Percentiles rank a stretch among this genome's conserved stretches.
These are phyloP conservation scores for Emergomyces africanus DNA, from an alignment of 2,329 filamentous ascomycete genomes.

Conservation along the genomic window DNA sequence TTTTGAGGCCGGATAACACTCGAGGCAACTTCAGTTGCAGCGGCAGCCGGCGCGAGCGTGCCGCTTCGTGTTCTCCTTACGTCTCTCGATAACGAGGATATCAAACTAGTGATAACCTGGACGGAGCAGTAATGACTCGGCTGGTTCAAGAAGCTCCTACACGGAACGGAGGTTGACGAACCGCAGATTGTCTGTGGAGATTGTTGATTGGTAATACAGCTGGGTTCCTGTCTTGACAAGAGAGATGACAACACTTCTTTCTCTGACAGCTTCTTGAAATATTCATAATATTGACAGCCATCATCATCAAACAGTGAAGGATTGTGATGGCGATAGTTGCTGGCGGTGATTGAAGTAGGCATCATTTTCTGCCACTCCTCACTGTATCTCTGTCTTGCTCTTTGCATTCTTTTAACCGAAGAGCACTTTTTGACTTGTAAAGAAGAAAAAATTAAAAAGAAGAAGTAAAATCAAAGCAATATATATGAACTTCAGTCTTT, in stretches of 20 bases:
- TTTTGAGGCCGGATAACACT: background rate
- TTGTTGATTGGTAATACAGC: background rate
- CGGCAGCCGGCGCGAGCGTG: background rate
- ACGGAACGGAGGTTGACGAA: background rate
- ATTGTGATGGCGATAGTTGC: background rate
- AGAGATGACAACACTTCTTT: background rate
- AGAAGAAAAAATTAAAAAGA: background rate
- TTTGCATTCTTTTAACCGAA: background rate
- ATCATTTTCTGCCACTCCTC: constrained; percentile 1
- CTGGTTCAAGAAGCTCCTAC: background rate
- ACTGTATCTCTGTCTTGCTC: background rate
- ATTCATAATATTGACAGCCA: background rate
- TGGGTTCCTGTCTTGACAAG: background rate
- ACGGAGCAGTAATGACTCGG: background rate
- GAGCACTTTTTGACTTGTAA: background rate
- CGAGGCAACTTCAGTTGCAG: background rate
- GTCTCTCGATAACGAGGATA: background rate
- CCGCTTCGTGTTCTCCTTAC: background rate
- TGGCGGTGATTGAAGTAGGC: background rate
- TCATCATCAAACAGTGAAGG: background rate
- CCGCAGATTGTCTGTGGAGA: background rate
- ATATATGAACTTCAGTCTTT: background rate
- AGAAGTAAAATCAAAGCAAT: background rate
- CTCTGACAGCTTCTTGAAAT: background rate
- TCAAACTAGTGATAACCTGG: background rate